Conservation (phyloP, 371 early-diverging fungal species). For the Rhizomucor pusillus region DNA sequence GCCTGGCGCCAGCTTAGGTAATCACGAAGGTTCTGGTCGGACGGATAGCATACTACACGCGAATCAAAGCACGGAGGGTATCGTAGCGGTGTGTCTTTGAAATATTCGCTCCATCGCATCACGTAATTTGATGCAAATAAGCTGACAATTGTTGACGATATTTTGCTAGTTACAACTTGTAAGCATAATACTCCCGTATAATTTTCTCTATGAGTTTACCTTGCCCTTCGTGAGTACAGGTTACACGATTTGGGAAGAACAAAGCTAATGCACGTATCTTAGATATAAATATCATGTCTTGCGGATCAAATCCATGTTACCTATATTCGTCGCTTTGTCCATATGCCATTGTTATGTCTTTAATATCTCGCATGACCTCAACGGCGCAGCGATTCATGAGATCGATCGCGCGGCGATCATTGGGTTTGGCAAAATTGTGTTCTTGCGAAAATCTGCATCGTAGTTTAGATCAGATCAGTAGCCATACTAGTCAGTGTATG, state of each 20-base stretch:
- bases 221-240: conserved; percentile 78
- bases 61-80: conserved; percentile 93
- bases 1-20: conserved; percentile 95
- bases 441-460: conserved; percentile 69
- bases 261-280: conserved; percentile 66
- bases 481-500: too few species aligned
- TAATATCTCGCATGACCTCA: conserved; percentile 73
- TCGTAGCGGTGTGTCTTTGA: conserved; percentile 59
- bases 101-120: conserved; percentile 77
- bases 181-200: neutral
- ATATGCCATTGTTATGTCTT: conserved; percentile 85
- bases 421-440: conserved; percentile 90
- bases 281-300: neutral
- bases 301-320: conserved; percentile 24
- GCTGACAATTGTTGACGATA: conserved; percentile 80
- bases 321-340: conserved; percentile 96
- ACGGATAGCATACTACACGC: conserved; percentile 86
- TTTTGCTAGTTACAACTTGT: conserved; percentile 56
- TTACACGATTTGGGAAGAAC: conserved; percentile 64
- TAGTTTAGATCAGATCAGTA: neutral
- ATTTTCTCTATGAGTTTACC: conserved; percentile 23
- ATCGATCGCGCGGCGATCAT: conserved; percentile 81
- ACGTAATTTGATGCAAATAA: conserved; percentile 87
- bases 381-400: conserved; percentile 86
- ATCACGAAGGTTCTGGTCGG: conserved; percentile 76